phyloP scores from a whole-genome alignment of 164 flowering plant species.

The Magnolia sinica region DNA sequence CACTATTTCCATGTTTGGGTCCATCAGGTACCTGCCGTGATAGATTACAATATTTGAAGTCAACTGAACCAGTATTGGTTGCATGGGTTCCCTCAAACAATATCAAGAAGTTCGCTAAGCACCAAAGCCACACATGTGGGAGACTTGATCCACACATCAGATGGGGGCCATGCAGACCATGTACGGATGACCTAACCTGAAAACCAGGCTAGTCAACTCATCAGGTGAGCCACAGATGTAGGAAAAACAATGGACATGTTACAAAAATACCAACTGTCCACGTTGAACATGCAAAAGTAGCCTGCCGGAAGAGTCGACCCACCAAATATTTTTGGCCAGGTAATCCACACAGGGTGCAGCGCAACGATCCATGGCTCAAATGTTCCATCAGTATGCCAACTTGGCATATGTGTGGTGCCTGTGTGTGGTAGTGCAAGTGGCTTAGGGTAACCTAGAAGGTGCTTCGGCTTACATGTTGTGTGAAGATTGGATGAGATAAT shows the following conservation, averaged over 20 bases:
- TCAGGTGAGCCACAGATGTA: too few relatives aligned
- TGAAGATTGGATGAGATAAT: slow-evolving; percentile 82
- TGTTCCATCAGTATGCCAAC: not conserved
- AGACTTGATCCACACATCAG: not conserved
- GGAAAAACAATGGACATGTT: too few relatives aligned
- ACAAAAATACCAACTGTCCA: not conserved
- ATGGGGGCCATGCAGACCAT: not conserved
- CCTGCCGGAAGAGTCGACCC: not conserved
- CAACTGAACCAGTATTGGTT: slow-evolving; percentile 3
- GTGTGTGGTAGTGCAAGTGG: not conserved
- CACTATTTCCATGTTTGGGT: slow-evolving; percentile 66
- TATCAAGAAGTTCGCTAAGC: too few relatives aligned
- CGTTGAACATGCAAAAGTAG: not conserved
- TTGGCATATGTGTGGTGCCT: not conserved
- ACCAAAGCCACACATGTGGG: not conserved
- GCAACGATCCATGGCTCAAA: not conserved
- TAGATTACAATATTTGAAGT: not conserved
- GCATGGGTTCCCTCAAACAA: not conserved
- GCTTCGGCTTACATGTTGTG: slow-evolving; percentile 63
- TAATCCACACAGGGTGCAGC: not conserved
- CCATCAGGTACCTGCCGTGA: slow-evolving; percentile 66
- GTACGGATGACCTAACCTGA: not conserved
- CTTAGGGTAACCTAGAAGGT: not conserved
- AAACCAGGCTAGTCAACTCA: too few relatives aligned
- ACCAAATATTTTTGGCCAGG: not conserved